Base-by-base conservation (phyloP, 2,329 filamentous ascomycete genomes). In the Ceratocystis diversiconidia region DNA sequence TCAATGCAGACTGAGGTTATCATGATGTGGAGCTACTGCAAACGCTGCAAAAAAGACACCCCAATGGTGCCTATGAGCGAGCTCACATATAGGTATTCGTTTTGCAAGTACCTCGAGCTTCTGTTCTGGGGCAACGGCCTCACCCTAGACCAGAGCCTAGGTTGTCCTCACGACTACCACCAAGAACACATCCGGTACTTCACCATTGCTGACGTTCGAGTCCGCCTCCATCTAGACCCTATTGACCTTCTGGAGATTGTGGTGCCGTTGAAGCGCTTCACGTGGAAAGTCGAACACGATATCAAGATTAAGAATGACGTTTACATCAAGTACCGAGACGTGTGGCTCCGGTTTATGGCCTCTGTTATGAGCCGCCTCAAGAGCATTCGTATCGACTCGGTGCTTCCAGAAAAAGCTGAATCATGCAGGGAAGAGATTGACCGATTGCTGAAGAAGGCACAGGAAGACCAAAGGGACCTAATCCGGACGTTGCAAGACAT, bases 221-320 rank as follows among this genome's bases (percentile, higher is more conserved):
- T 99, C 55, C 85, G 91, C 25, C 87, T 99, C 66, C 92, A 96
- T 72, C 96, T 95, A 75, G 94, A 97, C 71, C 84, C 88, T 0
- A 92, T 99, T 66, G 90, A 94, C 70, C 82, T 99, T 6, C 85
- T 97, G 46, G 95, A 99, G 73, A 92, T 99, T 67, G 87, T 96
- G 63, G 94, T 97, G 1, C 94, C 94, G 1, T 84, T 92, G 66
- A 85, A 91, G 30, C 85, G 89, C 65, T 88, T 99, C 63, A 96
- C 92, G 0, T 99, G 95, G 92, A 97, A 96, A 74, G 94, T 99
- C 30, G 92, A 96, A 70, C 89, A 95, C 69, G 94, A 99, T 73
- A 77, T 99, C 61, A 88, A 82, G 69, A 81, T 99, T 71, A 96
- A 96, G 74, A 99, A 99, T 70, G 90, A 96, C 28, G 85, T 96